phyloP scores from a whole-genome alignment of 2,329 filamentous ascomycete genomes.

The Nigrospora osmanthi region DNA sequence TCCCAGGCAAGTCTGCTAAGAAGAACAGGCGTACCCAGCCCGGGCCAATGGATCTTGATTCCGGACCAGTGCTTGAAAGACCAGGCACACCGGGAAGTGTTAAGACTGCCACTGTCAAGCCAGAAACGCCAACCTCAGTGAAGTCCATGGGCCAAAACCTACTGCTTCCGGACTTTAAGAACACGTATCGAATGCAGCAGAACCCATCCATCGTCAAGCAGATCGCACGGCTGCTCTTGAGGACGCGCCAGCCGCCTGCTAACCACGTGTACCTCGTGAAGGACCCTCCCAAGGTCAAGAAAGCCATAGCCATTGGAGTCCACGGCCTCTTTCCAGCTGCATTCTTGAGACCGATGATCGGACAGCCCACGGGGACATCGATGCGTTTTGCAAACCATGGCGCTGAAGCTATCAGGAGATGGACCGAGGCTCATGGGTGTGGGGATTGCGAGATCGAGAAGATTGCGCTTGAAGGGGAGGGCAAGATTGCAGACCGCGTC shows the following conservation, averaged over 20 bases:
- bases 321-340: constrained; percentile 90
- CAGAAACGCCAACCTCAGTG: constrained; percentile 20
- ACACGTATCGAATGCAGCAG: constrained; percentile 59
- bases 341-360: constrained; percentile 81
- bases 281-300: constrained; percentile 66
- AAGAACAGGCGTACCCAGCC: constrained; percentile 38
- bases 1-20: constrained; percentile 13
- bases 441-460: constrained; percentile 80
- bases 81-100: constrained; percentile 24
- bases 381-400: constrained; percentile 86
- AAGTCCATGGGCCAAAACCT: constrained; percentile 48
- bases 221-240: constrained; percentile 49
- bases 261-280: constrained; percentile 67
- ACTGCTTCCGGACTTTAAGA: constrained; percentile 60
- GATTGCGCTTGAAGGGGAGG: constrained; percentile 89
- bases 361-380: constrained; percentile 91
- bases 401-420: constrained; percentile 74
- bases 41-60: constrained; percentile 39
- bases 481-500: constrained; percentile 81
- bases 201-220: constrained; percentile 65
- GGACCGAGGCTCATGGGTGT: constrained; percentile 68
- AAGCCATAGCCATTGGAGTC: constrained; percentile 85
- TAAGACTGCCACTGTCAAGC: constrained; percentile 18
- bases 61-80: constrained; percentile 21
- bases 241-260: constrained; percentile 45